These are phyloP conservation scores for Leavenworthia alabamica DNA, from an alignment of 345 rosid species.

Conservation along the genomic window DNA sequence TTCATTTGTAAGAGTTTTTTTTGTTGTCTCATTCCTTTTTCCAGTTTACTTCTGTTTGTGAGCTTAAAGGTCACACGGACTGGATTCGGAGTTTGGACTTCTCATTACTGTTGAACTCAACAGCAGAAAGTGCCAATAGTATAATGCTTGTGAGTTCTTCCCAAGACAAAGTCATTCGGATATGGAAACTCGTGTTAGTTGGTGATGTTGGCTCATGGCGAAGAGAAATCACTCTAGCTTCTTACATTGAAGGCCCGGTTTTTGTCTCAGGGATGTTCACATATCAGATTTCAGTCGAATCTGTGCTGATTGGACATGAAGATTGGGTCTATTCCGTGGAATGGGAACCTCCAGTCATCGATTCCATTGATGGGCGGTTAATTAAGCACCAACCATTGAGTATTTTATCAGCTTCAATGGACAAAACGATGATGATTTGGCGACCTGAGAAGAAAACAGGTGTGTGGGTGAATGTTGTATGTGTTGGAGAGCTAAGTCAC, in stretches of 20 bases:
- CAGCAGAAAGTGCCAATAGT: constrained; percentile 36
- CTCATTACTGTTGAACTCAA: constrained; percentile 52
- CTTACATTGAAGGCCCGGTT: constrained; percentile 88
- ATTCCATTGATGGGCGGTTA: constrained; percentile 26
- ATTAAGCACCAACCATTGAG: constrained; percentile 59
- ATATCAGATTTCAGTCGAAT: constrained; percentile 86
- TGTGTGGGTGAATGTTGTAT: constrained; percentile 94
- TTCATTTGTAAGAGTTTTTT: neutral
- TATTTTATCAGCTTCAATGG: constrained; percentile 91
- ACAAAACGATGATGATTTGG: constrained; percentile 99
- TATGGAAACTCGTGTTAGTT: constrained; percentile 63
- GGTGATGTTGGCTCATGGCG: constrained; percentile 30
- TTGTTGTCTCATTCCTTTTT: constrained; percentile 13
- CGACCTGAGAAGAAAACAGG: constrained; percentile 79
- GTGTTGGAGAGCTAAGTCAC: constrained; percentile 92
- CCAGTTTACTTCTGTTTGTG: constrained; percentile 75
- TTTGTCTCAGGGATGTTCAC: constrained; percentile 53
- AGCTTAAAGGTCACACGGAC: constrained; percentile 89
- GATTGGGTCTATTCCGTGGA: constrained; percentile 97
- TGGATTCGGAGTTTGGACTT: constrained; percentile 96
- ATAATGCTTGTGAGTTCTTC: constrained; percentile 87
- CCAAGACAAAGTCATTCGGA: constrained; percentile 86
- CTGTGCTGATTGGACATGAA: constrained; percentile 92
- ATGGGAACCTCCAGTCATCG: constrained; percentile 70
- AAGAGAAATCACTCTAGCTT: constrained; percentile 60